Evolutionary conservation across 2,329 filamentous ascomycete genomes (phyloP), one percentile per base, ranked within the genome.

Genomic region (Rachicladosporium sp.): DNA sequence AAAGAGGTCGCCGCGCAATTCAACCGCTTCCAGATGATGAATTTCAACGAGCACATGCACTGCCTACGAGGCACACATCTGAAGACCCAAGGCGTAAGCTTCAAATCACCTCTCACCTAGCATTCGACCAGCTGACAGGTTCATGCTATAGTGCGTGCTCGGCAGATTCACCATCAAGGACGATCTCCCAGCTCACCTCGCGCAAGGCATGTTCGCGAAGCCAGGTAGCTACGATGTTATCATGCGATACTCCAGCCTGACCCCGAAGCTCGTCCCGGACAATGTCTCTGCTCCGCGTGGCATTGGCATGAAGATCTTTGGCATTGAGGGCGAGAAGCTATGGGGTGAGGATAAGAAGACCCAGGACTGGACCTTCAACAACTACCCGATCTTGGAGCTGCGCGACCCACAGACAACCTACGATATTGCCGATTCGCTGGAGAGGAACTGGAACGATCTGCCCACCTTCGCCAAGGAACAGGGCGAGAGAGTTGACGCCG

Each of bases 1-100:
- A 50, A 57, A 33, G 53, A 53, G 35, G 57, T 58, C 9, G 60
- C 60, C 40, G 56, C 57, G 38, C 57, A 57, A 37, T 58, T 59
- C 52, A 56, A 57, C 32, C 48, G 55, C 5, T 57, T 62, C 48
- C 58, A 63, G 43, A 59, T 62, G 52, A 60, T 60, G 50, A 61
- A 62, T 34, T 60, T 62, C 51, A 57, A 61, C 39, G 56, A 58
- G 41, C 55, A 62, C 43, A 51, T 52, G 32, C 59, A 60, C 45
- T 58, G 51, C 33, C 51, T 59, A 29, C 57, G 59, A n/a, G 59
- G 58, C 29, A 62, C 56, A 6, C 54, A 61, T 38, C 46, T 62
- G 35, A 60, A 60, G 48, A 59, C 57, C 5, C 54, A 58, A 38
- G 47, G 55, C 12, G 49, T 53, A 49, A 29, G 50, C 43, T 12